A percentile compares a stretch with the other conserved stretches of the same genome.
Evolutionary conservation across 1,139 yeast species (phyloP).

Genomic region (Geotrichum phurueaensis): DNA sequence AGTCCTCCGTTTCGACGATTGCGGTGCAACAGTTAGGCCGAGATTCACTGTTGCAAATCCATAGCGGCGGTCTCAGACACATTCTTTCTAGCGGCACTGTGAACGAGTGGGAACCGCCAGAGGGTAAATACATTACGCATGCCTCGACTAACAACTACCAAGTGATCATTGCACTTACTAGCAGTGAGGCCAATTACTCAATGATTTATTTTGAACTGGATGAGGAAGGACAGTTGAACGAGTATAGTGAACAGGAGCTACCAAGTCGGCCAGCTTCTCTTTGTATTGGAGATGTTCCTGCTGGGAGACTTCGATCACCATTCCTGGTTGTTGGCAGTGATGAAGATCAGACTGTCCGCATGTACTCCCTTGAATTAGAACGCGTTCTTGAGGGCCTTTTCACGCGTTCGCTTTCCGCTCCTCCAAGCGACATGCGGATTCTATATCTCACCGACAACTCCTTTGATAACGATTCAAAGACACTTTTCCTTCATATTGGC

Average conservation of each 20-base stretch:
- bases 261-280: conserved; percentile 46
- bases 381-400: conserved; percentile 57
- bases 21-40: conserved; percentile 66
- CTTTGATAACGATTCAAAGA: conserved; percentile 4
- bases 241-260: conserved; percentile 61
- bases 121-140: conserved; percentile 56
- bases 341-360: conserved; percentile 59
- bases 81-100: conserved; percentile 40
- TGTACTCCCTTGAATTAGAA: conserved; percentile 60
- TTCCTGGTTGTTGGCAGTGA: conserved; percentile 66
- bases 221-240: conserved; percentile 57
- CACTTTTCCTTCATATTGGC: conserved; percentile 61
- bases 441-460: conserved; percentile 35
- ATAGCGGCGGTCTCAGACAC: conserved; percentile 67
- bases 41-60: conserved; percentile 63
- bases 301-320: conserved; percentile 46
- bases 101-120: conserved; percentile 80
- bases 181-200: conserved; percentile 45
- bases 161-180: conserved; percentile 59
- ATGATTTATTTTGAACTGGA: conserved; percentile 80
- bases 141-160: conserved; percentile 66
- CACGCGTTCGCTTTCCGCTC: conserved; percentile 63
- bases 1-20: conserved; percentile 54
- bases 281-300: conserved; percentile 50
- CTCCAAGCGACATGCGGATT: conserved; percentile 48